Conservation (phyloP, 2,329 filamentous ascomycete genomes). For the Diaporthe nobilis region DNA sequence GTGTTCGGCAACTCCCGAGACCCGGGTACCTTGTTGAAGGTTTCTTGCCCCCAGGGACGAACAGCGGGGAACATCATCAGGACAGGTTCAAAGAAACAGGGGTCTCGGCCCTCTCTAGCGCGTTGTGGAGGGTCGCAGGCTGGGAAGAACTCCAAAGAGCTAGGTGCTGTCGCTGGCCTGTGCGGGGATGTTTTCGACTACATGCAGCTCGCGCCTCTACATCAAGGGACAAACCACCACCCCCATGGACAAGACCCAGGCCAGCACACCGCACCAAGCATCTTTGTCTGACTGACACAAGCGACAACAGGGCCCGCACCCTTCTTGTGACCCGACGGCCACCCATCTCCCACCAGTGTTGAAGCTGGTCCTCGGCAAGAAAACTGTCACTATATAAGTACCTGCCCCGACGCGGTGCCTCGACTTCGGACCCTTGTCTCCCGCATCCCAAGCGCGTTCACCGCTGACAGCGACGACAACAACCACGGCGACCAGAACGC, state of each 20-base stretch:
- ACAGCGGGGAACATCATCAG: slow-evolving; percentile 25
- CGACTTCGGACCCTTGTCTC: slow-evolving; percentile 37
- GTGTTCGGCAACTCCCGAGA: slow-evolving; percentile 23
- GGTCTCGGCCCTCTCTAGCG: slow-evolving; percentile 29
- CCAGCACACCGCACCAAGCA: not conserved
- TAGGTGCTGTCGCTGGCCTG: slow-evolving; percentile 37
- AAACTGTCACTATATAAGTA: not conserved
- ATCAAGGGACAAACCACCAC: not conserved
- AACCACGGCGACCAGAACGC: slow-evolving; percentile 3
- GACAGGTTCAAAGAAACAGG: slow-evolving; percentile 10
- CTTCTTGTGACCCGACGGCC: not conserved
- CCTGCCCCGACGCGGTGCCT: slow-evolving; percentile 26
- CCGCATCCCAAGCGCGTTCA: slow-evolving; percentile 35
- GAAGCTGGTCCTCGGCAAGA: not conserved
- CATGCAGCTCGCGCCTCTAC: slow-evolving; percentile 34
- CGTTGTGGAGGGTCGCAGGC: slow-evolving; percentile 36
- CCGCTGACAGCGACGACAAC: slow-evolving; percentile 33
- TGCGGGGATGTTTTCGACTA: slow-evolving; percentile 40
- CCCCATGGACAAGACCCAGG: not conserved
- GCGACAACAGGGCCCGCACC: not conserved
- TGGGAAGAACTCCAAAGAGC: slow-evolving; percentile 33
- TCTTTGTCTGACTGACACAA: not conserved
- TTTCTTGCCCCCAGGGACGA: slow-evolving; percentile 9
- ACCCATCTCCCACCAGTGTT: not conserved
- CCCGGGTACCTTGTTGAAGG: not conserved